A percentile compares a stretch with the other conserved stretches of the same genome.
Evolutionary conservation across 1,139 yeast genomes (phyloP).

Genomic region (Hemisphaericaspora xylanilytica): DNA sequence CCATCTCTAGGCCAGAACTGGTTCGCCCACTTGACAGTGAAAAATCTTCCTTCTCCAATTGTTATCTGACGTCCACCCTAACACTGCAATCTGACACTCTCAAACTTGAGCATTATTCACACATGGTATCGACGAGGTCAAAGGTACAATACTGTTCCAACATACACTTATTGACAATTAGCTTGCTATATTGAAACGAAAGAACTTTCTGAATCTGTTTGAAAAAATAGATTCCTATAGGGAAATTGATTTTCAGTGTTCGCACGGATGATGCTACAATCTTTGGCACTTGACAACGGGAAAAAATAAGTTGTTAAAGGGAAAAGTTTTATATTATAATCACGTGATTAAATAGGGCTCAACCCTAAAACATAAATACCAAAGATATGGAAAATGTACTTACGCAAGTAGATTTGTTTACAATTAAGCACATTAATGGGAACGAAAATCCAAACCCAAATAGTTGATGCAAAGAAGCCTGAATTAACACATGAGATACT

Average conservation of each 20-base stretch:
- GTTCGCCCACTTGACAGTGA: no score
- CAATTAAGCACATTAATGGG: no score
- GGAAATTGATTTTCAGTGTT: constrained; percentile 1
- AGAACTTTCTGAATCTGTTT: background rate
- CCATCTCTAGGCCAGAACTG: no score
- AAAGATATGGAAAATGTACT: no score
- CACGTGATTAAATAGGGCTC: constrained; percentile 4
- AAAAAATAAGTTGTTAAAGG: background rate
- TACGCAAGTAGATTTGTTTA: no score
- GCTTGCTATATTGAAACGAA: constrained; percentile 9
- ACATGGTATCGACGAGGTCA: background rate
- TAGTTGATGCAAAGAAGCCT: no score
- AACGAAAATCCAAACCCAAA: no score
- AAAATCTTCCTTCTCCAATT: no score
- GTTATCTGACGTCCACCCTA: no score
- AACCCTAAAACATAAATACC: constrained; percentile 1
- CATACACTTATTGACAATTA: constrained; percentile 18
- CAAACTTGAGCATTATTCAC: no score
- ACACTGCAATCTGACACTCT: no score
- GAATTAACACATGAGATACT: no score
- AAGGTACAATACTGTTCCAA: constrained; percentile 5
- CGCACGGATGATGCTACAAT: background rate
- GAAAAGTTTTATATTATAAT: background rate
- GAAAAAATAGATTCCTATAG: constrained; percentile 5
- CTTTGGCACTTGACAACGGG: background rate